phyloP scores from a whole-genome alignment of 495 filamentous ascomycete species.

The Pseudotulostoma volvatum region DNA sequence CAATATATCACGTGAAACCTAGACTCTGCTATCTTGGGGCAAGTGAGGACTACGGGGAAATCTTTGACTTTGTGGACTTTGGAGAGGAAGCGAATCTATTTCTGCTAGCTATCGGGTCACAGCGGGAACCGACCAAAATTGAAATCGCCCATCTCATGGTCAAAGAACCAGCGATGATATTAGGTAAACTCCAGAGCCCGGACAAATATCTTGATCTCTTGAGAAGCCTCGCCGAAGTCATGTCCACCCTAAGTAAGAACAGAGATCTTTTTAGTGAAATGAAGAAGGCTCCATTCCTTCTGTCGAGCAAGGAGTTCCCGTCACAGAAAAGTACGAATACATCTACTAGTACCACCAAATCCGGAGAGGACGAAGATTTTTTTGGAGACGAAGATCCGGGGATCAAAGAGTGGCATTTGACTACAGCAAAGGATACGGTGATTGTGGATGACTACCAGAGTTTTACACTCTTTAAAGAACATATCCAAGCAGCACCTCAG shows the following conservation, averaged over 20 bases:
- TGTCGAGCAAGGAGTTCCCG: constrained; percentile 62
- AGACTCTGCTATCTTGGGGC: constrained; percentile 62
- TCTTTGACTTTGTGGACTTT: constrained; percentile 96
- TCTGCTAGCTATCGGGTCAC: constrained; percentile 71
- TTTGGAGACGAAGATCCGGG: constrained; percentile 52
- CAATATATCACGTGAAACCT: constrained; percentile 40
- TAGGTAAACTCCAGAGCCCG: constrained; percentile 57
- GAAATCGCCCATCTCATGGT: constrained; percentile 72
- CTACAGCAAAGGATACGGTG: constrained; percentile 50
- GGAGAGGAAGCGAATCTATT: constrained; percentile 76
- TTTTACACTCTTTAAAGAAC: constrained; percentile 67
- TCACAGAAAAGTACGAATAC: constrained; percentile 9
- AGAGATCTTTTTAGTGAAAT: constrained; percentile 60
- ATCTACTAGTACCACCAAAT: background rate
- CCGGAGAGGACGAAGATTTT: constrained; percentile 27
- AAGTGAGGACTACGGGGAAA: constrained; percentile 59
- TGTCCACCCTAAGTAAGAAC: constrained; percentile 54
- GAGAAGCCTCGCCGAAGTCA: constrained; percentile 55
- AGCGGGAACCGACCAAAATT: constrained; percentile 67
- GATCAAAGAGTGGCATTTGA: constrained; percentile 62
- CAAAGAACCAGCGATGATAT: constrained; percentile 59
- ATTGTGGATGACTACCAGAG: constrained; percentile 76
- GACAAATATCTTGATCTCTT: constrained; percentile 77
- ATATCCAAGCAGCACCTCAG: constrained; percentile 68
- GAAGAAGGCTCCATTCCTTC: constrained; percentile 55